Percentiles rank a stretch among this genome's conserved stretches.
phyloP scores from a whole-genome alignment of 371 early-diverging fungal species.

The Mucor plumbeus region DNA sequence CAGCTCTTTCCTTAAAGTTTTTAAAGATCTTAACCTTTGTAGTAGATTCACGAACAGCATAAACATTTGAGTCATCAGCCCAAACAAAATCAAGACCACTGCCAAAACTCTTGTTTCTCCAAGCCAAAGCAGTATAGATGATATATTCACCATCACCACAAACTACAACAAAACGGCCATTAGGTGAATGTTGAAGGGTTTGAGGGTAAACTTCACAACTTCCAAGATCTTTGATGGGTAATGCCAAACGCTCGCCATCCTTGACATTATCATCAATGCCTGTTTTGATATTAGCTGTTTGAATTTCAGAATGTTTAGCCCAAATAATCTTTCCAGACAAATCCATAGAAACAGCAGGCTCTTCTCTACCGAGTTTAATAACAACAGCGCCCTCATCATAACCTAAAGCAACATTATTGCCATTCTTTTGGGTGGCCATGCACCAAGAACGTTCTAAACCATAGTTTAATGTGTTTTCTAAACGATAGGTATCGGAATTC shows the following conservation, averaged over 20 bases:
- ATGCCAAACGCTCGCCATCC: constrained; percentile 91
- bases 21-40: constrained; percentile 88
- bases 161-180: constrained; percentile 97
- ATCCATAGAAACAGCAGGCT: constrained; percentile 98
- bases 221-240: constrained; percentile 94
- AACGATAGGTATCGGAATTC: constrained; percentile 96
- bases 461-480: constrained; percentile 95
- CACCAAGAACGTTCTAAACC: constrained; percentile 97
- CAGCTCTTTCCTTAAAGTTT: constrained; percentile 88
- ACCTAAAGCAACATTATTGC: constrained; percentile 92
- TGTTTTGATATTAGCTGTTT: constrained; percentile 91
- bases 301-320: constrained; percentile 96
- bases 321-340: constrained; percentile 95
- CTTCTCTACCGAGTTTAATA: constrained; percentile 93
- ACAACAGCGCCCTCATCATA: constrained; percentile 96
- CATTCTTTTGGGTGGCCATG: constrained; percentile 83
- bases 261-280: constrained; percentile 72
- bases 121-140: constrained; percentile 98
- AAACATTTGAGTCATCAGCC: constrained; percentile 94
- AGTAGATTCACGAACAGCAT: constrained; percentile 93
- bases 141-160: constrained; percentile 99
- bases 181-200: constrained; percentile 95
- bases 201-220: constrained; percentile 98
- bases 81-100: constrained; percentile 95
- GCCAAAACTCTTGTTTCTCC: constrained; percentile 99